Percentiles rank a stretch among this genome's conserved stretches.
Conservation (phyloP, 371 early-diverging fungal genomes). For the Apophysomyces ossiformis region DNA sequence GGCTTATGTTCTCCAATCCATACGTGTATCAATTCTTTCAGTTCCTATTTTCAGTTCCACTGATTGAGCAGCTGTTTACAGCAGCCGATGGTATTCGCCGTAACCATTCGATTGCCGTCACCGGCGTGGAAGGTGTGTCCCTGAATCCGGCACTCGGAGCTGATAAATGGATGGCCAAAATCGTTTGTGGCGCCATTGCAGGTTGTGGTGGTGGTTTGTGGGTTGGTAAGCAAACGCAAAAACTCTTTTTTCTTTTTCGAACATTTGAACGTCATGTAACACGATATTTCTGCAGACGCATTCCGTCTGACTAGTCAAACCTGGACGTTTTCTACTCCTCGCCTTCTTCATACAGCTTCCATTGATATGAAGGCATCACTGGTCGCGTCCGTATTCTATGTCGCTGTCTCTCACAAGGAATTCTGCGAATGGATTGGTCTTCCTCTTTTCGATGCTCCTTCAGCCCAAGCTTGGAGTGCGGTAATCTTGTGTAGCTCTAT, state of each 20-base stretch:
- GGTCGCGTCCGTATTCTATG: constrained; percentile 41
- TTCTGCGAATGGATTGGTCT: constrained; percentile 31
- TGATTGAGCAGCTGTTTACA: constrained; percentile 53
- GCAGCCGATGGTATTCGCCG: constrained; percentile 55
- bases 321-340: constrained; percentile 54
- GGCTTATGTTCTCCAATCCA: constrained; percentile 45
- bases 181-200: constrained; percentile 55
- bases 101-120: constrained; percentile 47
- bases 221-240: constrained; percentile 37
- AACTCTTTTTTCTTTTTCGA: too few species aligned
- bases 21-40: constrained; percentile 37
- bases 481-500: constrained; percentile 35
- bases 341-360: constrained; percentile 36
- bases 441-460: constrained; percentile 20
- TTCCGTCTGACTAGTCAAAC: constrained; percentile 44
- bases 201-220: constrained; percentile 64
- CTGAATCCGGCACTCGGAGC: constrained; percentile 43
- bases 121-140: constrained; percentile 58
- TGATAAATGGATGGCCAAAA: constrained; percentile 55
- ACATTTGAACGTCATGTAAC: too few species aligned
- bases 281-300: constrained; percentile 35
- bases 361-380: constrained; percentile 48
- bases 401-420: constrained; percentile 28
- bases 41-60: constrained; percentile 36
- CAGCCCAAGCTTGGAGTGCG: constrained; percentile 50